Conservation (phyloP, 106 monocot species). For the Gastrodia elata region DNA sequence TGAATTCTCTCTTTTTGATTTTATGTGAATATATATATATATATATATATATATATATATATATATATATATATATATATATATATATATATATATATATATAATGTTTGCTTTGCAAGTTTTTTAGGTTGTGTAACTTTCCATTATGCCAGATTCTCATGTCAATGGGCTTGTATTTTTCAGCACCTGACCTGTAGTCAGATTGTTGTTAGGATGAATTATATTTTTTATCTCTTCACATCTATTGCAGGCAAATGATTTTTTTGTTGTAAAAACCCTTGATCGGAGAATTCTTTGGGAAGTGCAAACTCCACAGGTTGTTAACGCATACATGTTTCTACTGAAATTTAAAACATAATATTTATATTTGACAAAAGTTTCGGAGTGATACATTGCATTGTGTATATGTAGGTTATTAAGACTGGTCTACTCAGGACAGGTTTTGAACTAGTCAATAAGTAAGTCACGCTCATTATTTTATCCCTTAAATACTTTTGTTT, state of each 20-base stretch:
- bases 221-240: background rate
- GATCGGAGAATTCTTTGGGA: constrained; percentile 97
- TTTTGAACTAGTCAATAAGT: constrained; percentile 91
- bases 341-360: background rate
- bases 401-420: constrained; percentile 73
- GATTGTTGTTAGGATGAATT: background rate
- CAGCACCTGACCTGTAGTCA: background rate
- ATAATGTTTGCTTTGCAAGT: too few relatives aligned
- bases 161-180: background rate
- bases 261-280: constrained; percentile 88
- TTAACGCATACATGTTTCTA: background rate
- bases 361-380: background rate
- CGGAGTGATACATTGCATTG: background rate
- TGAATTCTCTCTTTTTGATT: background rate
- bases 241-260: constrained; percentile 57
- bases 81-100: too few relatives aligned
- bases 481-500: background rate
- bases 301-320: constrained; percentile 98
- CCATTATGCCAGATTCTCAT: background rate
- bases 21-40: too few relatives aligned
- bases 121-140: background rate
- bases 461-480: background rate
- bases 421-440: constrained; percentile 73
- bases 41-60: too few relatives aligned
- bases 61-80: too few relatives aligned